A percentile compares a stretch with the other conserved stretches of the same genome.
Conservation (phyloP, 2,329 filamentous ascomycete genomes). For the Lasiodiplodia gonubiensis region DNA sequence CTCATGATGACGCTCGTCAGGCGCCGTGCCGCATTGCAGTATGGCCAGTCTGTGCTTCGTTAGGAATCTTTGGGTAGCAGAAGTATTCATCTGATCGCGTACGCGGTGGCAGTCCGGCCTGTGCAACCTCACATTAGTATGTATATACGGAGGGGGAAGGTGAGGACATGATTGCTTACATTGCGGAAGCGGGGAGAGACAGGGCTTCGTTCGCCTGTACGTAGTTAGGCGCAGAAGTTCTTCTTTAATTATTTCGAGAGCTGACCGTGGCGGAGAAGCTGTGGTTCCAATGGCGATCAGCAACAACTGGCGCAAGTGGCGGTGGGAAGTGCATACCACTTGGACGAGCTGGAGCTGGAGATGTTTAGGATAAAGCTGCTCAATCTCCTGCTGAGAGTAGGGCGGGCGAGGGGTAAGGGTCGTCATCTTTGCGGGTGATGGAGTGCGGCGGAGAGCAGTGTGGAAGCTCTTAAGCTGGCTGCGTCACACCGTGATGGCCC, state of each 20-base stretch:
- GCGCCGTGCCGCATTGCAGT: constrained; percentile 78
- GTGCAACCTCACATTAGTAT: constrained; percentile 8
- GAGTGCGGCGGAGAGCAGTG: not conserved
- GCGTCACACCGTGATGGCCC: constrained; percentile 18
- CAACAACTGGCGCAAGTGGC: constrained; percentile 1
- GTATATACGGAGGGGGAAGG: not conserved
- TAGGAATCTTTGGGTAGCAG: constrained; percentile 33
- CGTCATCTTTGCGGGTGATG: constrained; percentile 66
- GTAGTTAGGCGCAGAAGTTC: not conserved
- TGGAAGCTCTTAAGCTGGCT: not conserved
- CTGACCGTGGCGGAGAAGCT: constrained; percentile 50
- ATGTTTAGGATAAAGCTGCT: constrained; percentile 76
- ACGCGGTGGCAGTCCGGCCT: constrained; percentile 59
- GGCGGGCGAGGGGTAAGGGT: constrained; percentile 74
- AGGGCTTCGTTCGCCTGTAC: constrained; percentile 74
- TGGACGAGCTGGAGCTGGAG: constrained; percentile 90
- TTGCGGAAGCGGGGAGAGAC: constrained; percentile 89
- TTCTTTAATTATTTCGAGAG: not conserved
- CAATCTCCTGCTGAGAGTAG: constrained; percentile 82
- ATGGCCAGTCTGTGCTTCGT: constrained; percentile 73
- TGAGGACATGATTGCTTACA: constrained; percentile 36
- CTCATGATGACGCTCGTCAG: constrained; percentile 68
- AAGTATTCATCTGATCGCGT: constrained; percentile 30
- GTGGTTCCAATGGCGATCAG: constrained; percentile 10
- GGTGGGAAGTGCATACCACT: constrained; percentile 57